Percentiles rank a stretch among this genome's conserved stretches.
Conservation (phyloP, 1,139 yeast species). For the Blastobotrys aristatus region DNA sequence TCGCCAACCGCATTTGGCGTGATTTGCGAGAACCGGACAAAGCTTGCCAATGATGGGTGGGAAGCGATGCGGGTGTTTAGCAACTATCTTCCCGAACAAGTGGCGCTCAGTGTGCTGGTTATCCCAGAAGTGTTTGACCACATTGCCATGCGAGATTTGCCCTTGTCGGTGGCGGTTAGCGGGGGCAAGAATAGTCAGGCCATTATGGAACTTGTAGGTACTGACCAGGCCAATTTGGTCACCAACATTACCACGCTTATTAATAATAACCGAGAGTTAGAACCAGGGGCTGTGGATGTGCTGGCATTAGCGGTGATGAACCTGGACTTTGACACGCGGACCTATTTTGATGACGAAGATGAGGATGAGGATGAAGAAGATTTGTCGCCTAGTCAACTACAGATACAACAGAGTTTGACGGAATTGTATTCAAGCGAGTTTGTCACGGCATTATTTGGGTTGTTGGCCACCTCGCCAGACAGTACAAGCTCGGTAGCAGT, state of each 20-base stretch:
- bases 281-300: background rate
- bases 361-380: conserved; percentile 4
- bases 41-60: background rate
- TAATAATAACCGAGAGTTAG: background rate
- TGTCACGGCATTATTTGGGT: conserved; percentile 1
- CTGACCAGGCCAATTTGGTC: background rate
- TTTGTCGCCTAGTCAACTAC: background rate
- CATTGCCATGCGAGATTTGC: background rate
- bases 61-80: background rate
- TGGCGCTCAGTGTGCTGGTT: background rate
- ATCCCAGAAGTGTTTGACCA: background rate
- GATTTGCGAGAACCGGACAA: background rate
- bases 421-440: conserved; percentile 2
- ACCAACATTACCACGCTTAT: background rate
- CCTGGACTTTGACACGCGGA: background rate
- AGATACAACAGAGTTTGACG: background rate
- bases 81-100: background rate
- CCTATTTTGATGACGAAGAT: background rate
- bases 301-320: background rate
- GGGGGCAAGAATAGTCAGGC: background rate
- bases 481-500: background rate
- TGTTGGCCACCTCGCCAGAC: conserved; percentile 1
- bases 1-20: background rate
- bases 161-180: background rate
- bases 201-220: background rate